phyloP scores from a whole-genome alignment of 345 rosid genomes.

The Citrus reticulata region DNA sequence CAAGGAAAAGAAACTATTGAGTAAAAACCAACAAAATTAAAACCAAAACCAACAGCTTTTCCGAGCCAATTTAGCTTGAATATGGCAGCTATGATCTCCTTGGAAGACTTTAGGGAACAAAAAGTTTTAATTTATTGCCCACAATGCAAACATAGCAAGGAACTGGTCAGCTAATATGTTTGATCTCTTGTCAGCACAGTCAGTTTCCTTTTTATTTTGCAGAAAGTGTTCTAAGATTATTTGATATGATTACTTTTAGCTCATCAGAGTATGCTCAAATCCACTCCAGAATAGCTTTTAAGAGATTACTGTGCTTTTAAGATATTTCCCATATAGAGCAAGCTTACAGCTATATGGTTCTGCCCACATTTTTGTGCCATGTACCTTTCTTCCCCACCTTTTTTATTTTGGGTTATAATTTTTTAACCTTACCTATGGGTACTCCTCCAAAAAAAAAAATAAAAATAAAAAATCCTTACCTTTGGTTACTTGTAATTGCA shows the following conservation, averaged over 20 bases:
- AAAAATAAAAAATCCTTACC: too few relatives aligned
- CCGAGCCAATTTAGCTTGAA: conserved; percentile 1
- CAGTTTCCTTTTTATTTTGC: neutral
- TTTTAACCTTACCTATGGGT: too few relatives aligned
- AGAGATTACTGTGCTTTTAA: neutral
- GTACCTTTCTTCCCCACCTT: neutral
- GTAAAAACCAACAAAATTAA: neutral
- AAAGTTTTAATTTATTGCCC: neutral
- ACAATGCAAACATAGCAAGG: neutral
- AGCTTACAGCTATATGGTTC: neutral
- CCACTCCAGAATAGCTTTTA: neutral
- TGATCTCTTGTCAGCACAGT: neutral
- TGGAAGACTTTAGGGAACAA: neutral
- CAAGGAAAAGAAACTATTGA: neutral
- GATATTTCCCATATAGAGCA: neutral
- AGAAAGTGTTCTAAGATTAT: neutral
- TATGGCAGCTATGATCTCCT: neutral
- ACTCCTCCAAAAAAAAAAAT: too few relatives aligned
- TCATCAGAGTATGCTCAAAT: neutral
- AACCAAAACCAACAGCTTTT: conserved; percentile 1
- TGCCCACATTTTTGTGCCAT: neutral
- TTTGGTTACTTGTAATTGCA: neutral
- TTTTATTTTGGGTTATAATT: too few relatives aligned
- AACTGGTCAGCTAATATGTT: neutral
- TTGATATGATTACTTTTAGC: neutral